Evolutionary conservation across 192 early-diverging fungal genomes (phyloP), one percentile per base, ranked within the genome.

Genomic region (Dissophora globulifera): DNA sequence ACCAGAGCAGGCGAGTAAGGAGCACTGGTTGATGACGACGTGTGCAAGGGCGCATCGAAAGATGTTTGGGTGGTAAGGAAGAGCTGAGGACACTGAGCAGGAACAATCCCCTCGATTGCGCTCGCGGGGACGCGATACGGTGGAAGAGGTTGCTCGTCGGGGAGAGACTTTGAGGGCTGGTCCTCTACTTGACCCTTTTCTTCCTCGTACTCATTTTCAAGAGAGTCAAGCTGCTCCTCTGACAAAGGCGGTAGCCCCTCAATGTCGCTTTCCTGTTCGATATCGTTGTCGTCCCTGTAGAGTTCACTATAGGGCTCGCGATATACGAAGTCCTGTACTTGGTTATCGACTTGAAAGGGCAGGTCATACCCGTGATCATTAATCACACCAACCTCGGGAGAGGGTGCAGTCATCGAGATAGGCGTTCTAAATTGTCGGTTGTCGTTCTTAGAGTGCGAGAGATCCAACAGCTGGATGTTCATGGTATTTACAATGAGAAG

Each of bases 21-120:
- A 11, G 33, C 7, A 10, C 43, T 17, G n/a, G 58, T 25, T 10
- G 43, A 55, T 35, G 63, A 16, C 4, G 22, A 15, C 6, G 52
- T 27, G 29, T 51, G 55, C 3, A 58, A 54, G 15, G 67, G 67
- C 3, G 33, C 26, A 5, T 53, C 20, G 25, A 61, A 70, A 17
- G 67, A 70, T 4, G 58, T 42, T 17, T 52, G 32, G 0, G 67
- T 70, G 7, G 67, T 47, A 15, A 70, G 35, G 32, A 70, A 35
- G 1, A 60, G 38, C 22, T 15, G 42, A 33, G 67, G 67, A 27
- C 67, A 70, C 22, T 60, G 40, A 16, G 42, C 16, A 13, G 67
- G 50, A 19, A 70, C 20, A 8, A 41, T 40, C 3, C 58, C 58
- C n/a, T 60, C 58, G 7, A 33, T 17, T 2, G n/a, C 11, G 10